phyloP scores from a whole-genome alignment of 768 basidiomycete species.

The Paxillus rubicundulus region DNA sequence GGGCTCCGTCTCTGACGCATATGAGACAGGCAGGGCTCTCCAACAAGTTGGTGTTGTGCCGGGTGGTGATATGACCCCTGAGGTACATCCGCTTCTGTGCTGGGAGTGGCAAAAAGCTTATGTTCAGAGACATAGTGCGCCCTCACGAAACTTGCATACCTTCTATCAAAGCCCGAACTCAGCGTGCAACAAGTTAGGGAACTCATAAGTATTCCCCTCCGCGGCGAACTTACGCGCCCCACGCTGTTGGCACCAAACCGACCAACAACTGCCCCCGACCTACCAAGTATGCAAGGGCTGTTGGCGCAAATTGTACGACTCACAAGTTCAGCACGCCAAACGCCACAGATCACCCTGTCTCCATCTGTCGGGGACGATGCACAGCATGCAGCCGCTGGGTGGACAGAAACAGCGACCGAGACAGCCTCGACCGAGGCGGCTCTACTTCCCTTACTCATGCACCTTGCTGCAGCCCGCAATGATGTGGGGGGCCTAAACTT shows the following conservation, averaged over 20 bases:
- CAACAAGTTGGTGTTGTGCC: slow-evolving; percentile 74
- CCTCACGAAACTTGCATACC: slow-evolving; percentile 84
- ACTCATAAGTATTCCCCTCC: slow-evolving; percentile 73
- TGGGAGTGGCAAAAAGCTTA: background rate
- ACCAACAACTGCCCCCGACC: slow-evolving; percentile 41
- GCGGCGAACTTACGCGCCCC: slow-evolving; percentile 79
- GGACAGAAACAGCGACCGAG: slow-evolving; percentile 79
- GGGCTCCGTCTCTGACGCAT: slow-evolving; percentile 82
- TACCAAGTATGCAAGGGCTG: slow-evolving; percentile 62
- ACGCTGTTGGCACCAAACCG: slow-evolving; percentile 43
- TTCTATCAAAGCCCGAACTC: slow-evolving; percentile 84
- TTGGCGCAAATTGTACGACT: slow-evolving; percentile 70
- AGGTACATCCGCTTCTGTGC: slow-evolving; percentile 45
- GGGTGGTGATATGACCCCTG: slow-evolving; percentile 94
- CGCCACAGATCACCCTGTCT: slow-evolving; percentile 37
- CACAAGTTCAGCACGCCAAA: slow-evolving; percentile 39
- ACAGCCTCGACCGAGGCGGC: slow-evolving; percentile 65
- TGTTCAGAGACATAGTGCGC: slow-evolving; percentile 60
- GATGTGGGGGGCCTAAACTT: slow-evolving; percentile 61
- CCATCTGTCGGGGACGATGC: slow-evolving; percentile 38
- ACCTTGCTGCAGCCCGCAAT: slow-evolving; percentile 72
- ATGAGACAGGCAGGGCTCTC: slow-evolving; percentile 74
- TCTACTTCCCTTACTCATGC: slow-evolving; percentile 73
- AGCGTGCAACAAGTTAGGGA: slow-evolving; percentile 64
- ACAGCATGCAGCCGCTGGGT: slow-evolving; percentile 52